phyloP scores from a whole-genome alignment of 176 grass and related monocot species.

The Neostapfia colusana region DNA sequence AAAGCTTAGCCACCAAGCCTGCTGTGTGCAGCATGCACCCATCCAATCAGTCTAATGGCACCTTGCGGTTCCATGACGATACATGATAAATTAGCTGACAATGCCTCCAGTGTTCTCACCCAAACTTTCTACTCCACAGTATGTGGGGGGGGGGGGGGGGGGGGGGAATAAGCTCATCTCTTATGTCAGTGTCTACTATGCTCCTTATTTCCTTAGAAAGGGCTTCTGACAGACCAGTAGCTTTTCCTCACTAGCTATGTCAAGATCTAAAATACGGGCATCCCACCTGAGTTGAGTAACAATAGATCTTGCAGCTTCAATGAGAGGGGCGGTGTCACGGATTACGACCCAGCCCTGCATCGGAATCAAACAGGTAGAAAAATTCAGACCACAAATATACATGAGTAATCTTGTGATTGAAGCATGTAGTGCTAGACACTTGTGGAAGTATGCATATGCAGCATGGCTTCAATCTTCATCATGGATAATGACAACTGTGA shows the following conservation, averaged over 20 bases:
- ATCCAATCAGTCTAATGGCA: slow-evolving; percentile 46
- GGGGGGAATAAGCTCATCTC: slow-evolving; percentile 43
- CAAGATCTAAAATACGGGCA: slow-evolving; percentile 71
- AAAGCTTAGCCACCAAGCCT: slow-evolving; percentile 55
- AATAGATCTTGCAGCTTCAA: slow-evolving; percentile 79
- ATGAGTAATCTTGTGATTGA: not conserved
- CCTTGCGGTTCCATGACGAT: slow-evolving; percentile 65
- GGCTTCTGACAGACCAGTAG: slow-evolving; percentile 92
- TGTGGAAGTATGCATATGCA: not conserved
- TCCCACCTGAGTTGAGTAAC: slow-evolving; percentile 87
- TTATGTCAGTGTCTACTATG: slow-evolving; percentile 41
- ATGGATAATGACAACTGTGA: not conserved
- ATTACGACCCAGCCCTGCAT: slow-evolving; percentile 93
- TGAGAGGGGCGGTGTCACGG: slow-evolving; percentile 64
- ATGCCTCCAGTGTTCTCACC: slow-evolving; percentile 21
- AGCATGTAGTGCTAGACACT: not conserved
- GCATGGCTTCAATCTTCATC: not conserved
- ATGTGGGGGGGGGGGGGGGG: slow-evolving; percentile 26
- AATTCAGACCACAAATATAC: slow-evolving; percentile 12
- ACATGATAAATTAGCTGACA: slow-evolving; percentile 50
- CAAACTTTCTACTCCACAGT: slow-evolving; percentile 34
- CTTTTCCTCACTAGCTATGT: slow-evolving; percentile 89
- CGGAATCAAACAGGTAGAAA: slow-evolving; percentile 25
- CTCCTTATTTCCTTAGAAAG: slow-evolving; percentile 77
- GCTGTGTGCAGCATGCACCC: slow-evolving; percentile 45